A percentile compares a stretch with the other conserved stretches of the same genome.
These are phyloP conservation scores for Hypericum perforatum DNA, from an alignment of 345 rosid genomes.

Conservation along the genomic window DNA sequence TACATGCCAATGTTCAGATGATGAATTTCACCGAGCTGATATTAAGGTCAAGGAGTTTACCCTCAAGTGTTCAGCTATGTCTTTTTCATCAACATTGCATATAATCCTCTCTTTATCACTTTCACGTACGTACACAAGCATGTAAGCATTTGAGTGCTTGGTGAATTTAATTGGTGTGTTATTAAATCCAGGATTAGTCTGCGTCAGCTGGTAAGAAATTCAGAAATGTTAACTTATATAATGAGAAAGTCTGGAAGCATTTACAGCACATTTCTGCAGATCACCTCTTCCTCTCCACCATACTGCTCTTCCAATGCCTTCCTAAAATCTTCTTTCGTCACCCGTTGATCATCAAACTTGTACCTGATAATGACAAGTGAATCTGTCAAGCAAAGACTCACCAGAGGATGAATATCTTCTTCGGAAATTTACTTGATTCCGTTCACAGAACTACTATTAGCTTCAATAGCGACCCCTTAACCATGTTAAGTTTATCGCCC, in stretches of 20 bases:
- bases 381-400: no score
- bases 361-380: slow-evolving; percentile 37
- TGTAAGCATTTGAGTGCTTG: slow-evolving; percentile 91
- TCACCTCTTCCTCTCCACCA: slow-evolving; percentile 97
- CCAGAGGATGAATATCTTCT: no score
- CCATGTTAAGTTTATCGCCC: no score
- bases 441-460: no score
- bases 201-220: slow-evolving; percentile 49
- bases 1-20: background rate
- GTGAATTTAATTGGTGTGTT: slow-evolving; percentile 84
- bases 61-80: slow-evolving; percentile 89
- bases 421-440: no score
- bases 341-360: slow-evolving; percentile 95
- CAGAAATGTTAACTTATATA: slow-evolving; percentile 4
- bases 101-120: slow-evolving; percentile 93
- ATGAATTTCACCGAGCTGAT: background rate
- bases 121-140: slow-evolving; percentile 97
- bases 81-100: slow-evolving; percentile 94
- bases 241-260: background rate
- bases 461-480: no score
- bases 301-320: slow-evolving; percentile 96
- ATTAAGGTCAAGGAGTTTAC: slow-evolving; percentile 37
- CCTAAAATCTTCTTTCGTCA: slow-evolving; percentile 85
- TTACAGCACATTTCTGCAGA: background rate
- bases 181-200: slow-evolving; percentile 89